A percentile compares a stretch with the other conserved stretches of the same genome.
Conservation (phyloP, 306 rosid species). For the Quercus berberidifolia region DNA sequence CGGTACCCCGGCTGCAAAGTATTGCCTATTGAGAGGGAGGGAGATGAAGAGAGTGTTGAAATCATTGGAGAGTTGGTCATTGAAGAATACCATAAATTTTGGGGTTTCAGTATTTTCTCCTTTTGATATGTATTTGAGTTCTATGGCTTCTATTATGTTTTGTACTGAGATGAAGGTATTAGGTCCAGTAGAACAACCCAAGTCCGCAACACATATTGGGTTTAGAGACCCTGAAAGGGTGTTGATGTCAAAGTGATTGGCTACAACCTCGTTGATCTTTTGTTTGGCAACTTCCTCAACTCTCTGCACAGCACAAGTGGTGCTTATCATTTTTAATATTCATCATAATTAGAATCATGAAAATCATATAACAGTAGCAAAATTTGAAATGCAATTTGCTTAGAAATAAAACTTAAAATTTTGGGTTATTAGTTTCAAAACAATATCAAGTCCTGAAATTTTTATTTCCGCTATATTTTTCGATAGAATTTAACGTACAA, state of each 20-base stretch:
- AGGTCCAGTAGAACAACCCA: slow-evolving; percentile 31
- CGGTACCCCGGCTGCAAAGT: no score
- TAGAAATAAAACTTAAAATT: no score
- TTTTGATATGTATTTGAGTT: slow-evolving; percentile 10
- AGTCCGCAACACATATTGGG: slow-evolving; percentile 26
- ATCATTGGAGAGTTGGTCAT: slow-evolving; percentile 28
- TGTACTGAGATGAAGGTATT: slow-evolving; percentile 22
- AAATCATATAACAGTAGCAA: no score
- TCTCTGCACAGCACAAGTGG: no score
- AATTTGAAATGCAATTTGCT: no score
- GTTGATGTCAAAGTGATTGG: slow-evolving; percentile 16
- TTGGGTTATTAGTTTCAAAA: no score
- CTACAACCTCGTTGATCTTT: slow-evolving; percentile 11
- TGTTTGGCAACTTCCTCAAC: slow-evolving; percentile 1
- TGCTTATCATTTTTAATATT: no score
- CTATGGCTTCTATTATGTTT: slow-evolving; percentile 21
- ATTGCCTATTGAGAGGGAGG: slow-evolving; percentile 6
- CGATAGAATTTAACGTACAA: no score
- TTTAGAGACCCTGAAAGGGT: background rate
- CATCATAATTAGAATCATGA: no score
- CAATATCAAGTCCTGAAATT: no score
- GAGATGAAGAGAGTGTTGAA: slow-evolving; percentile 36
- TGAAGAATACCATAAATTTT: slow-evolving; percentile 23
- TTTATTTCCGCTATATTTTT: no score
- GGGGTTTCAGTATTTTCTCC: background rate